Percentiles rank a stretch among this genome's conserved stretches.
phyloP scores from a whole-genome alignment of 306 rosid genomes.

The Cicer cuneatum region DNA sequence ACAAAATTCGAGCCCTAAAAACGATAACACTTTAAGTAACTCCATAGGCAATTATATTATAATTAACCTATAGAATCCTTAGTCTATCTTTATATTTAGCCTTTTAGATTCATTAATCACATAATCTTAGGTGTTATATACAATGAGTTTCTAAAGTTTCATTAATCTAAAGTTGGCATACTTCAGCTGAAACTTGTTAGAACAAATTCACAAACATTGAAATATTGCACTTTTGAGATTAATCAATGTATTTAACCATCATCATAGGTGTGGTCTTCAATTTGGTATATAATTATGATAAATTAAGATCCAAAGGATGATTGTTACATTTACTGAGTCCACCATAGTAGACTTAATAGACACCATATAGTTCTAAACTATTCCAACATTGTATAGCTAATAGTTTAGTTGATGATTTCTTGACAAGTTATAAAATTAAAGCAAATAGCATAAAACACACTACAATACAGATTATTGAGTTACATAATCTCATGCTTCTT shows the following conservation, averaged over 20 bases:
- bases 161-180: too few relatives aligned
- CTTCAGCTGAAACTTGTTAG: not conserved
- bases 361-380: constrained; percentile 26
- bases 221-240: not conserved
- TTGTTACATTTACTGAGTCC: constrained; percentile 36
- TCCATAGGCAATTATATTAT: too few relatives aligned
- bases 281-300: constrained; percentile 1
- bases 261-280: not conserved
- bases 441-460: not conserved
- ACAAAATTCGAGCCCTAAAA: too few relatives aligned
- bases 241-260: not conserved
- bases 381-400: constrained; percentile 27
- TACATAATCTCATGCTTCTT: constrained; percentile 36
- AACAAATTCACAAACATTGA: not conserved
- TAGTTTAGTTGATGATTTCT: constrained; percentile 26
- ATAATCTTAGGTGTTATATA: too few relatives aligned
- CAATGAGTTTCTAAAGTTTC: too few relatives aligned
- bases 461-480: constrained; percentile 32
- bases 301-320: constrained; percentile 35
- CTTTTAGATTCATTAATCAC: too few relatives aligned
- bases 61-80: too few relatives aligned
- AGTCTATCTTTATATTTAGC: too few relatives aligned
- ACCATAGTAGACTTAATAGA: constrained; percentile 25
- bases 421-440: constrained; percentile 34
- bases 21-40: too few relatives aligned